These are phyloP conservation scores for Aurinia saxatilis DNA, from an alignment of 345 rosid genomes.

Conservation along the genomic window DNA sequence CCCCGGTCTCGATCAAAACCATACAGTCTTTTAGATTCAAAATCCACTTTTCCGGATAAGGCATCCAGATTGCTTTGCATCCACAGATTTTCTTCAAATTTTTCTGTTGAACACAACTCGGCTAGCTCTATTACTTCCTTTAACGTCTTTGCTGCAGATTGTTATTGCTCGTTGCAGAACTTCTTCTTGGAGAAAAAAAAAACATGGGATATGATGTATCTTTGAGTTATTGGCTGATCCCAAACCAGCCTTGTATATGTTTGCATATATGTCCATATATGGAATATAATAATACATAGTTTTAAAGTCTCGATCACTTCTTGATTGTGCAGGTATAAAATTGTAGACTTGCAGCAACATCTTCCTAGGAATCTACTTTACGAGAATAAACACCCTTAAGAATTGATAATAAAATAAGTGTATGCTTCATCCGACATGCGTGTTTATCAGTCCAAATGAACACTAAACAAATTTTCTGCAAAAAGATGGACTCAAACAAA, in stretches of 20 bases:
- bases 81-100: conserved; percentile 75
- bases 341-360: conserved; percentile 96
- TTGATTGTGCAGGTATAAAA: conserved; percentile 82
- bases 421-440: neutral
- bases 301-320: conserved; percentile 91
- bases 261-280: too few relatives aligned
- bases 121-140: conserved; percentile 52
- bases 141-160: conserved; percentile 60
- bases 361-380: conserved; percentile 83
- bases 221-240: conserved; percentile 63
- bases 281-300: too few relatives aligned
- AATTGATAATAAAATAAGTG: neutral
- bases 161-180: conserved; percentile 83
- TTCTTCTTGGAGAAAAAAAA: conserved; percentile 73
- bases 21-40: conserved; percentile 76
- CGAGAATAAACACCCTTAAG: conserved; percentile 20
- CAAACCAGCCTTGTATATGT: too few relatives aligned
- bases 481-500: conserved; percentile 90
- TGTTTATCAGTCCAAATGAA: conserved; percentile 1
- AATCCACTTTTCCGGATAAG: conserved; percentile 65
- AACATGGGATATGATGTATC: conserved; percentile 70
- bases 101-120: conserved; percentile 49
- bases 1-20: conserved; percentile 82
- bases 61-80: conserved; percentile 95
- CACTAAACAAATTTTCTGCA: conserved; percentile 49